Percentiles rank a stretch among this genome's conserved stretches.
phyloP scores from a whole-genome alignment of 441 rosid species.

The Adansonia madagascariensis region DNA sequence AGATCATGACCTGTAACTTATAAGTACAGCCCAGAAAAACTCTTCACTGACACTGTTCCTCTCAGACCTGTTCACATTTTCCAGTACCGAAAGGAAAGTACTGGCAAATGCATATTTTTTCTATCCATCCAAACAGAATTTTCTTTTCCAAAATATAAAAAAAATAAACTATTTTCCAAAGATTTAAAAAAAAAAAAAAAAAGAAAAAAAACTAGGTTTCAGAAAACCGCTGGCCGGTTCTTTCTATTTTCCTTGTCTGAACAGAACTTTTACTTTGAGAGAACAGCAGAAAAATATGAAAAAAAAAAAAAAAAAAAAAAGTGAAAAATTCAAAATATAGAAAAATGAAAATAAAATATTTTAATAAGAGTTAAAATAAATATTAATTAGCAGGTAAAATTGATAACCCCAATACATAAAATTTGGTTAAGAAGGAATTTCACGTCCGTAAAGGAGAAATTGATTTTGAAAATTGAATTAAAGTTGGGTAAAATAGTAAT shows the following conservation, averaged over 20 bases:
- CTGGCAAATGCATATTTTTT: constrained; percentile 26
- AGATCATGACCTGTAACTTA: constrained; percentile 50
- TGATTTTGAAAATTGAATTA: constrained; percentile 38
- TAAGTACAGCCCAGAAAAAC: constrained; percentile 13
- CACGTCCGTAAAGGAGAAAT: constrained; percentile 65
- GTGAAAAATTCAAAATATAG: constrained; percentile 8
- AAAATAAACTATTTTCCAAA: constrained; percentile 32
- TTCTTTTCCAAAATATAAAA: background rate
- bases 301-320: background rate
- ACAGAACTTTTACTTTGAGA: constrained; percentile 13
- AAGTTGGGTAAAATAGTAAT: constrained; percentile 39
- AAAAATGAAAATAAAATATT: constrained; percentile 14
- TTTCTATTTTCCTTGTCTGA: constrained; percentile 35
- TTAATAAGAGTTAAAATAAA: constrained; percentile 21
- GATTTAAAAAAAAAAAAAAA: background rate
- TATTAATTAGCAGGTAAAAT: constrained; percentile 38
- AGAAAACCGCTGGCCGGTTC: constrained; percentile 38
- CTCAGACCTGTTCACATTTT: constrained; percentile 19
- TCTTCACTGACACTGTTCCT: constrained; percentile 22
- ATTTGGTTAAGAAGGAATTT: constrained; percentile 58
- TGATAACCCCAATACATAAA: constrained; percentile 57
- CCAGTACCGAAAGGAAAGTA: constrained; percentile 23
- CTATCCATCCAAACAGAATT: constrained; percentile 13
- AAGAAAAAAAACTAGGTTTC: constrained; percentile 28
- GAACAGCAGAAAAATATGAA: constrained; percentile 19